phyloP scores from a whole-genome alignment of 2,329 filamentous ascomycete species.

The Sporothrix sp. region DNA sequence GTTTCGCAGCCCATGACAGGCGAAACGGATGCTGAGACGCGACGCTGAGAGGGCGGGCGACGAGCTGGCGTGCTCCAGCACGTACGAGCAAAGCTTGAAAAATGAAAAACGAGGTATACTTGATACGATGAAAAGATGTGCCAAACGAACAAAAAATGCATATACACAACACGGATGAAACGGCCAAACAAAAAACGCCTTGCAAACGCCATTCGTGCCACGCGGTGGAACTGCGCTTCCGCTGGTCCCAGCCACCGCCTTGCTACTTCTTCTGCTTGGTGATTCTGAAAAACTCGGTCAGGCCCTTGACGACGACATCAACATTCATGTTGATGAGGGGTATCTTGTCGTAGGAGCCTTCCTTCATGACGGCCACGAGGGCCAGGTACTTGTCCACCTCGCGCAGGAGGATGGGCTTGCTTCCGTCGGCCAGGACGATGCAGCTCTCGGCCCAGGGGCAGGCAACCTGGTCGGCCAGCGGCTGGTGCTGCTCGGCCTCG shows the following conservation, averaged over 20 bases:
- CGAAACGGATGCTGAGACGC: no score
- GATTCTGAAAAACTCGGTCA: conserved; percentile 70
- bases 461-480: conserved; percentile 55
- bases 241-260: background rate
- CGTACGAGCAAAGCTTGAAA: background rate
- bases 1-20: conserved; percentile 3
- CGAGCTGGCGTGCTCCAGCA: no score
- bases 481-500: conserved; percentile 51
- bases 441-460: conserved; percentile 58
- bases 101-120: conserved; percentile 1
- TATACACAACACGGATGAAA: no score
- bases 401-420: conserved; percentile 55
- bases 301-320: conserved; percentile 66
- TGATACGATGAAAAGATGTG: background rate
- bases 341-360: conserved; percentile 75
- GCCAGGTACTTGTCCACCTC: conserved; percentile 68
- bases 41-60: no score
- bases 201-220: no score
- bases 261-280: conserved; percentile 43
- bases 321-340: conserved; percentile 81
- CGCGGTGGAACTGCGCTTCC: no score
- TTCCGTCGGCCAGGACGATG: conserved; percentile 55
- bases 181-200: background rate
- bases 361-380: conserved; percentile 77
- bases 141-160: background rate